These are phyloP conservation scores for Populus euphratica DNA, from an alignment of 345 rosid genomes.

Conservation along the genomic window DNA sequence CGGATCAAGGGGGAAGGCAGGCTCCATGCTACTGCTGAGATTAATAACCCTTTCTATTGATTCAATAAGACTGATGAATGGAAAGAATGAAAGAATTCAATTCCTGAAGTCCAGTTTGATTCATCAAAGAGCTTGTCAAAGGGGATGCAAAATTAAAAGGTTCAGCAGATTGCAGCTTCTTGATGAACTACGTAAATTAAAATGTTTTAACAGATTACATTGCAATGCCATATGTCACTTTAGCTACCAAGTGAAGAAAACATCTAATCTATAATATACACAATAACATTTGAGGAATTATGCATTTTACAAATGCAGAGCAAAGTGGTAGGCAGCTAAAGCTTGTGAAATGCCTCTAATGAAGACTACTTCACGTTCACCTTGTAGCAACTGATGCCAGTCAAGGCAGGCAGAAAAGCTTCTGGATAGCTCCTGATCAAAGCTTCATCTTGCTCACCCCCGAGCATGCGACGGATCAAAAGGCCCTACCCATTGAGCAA, in stretches of 20 bases:
- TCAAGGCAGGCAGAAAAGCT: not conserved
- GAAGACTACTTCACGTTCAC: not conserved
- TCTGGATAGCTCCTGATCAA: not conserved
- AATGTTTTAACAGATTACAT: no score
- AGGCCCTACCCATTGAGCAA: constrained; percentile 21
- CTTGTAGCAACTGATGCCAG: not conserved
- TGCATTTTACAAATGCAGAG: not conserved
- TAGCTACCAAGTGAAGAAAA: not conserved
- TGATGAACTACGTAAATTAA: not conserved
- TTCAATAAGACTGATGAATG: not conserved
- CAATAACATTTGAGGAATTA: not conserved
- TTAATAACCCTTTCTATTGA: no score
- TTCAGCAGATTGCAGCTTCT: not conserved
- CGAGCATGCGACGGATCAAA: constrained; percentile 29
- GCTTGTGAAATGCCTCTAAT: not conserved
- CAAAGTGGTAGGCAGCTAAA: not conserved
- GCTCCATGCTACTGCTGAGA: not conserved
- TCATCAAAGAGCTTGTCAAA: no score
- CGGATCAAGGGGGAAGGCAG: not conserved
- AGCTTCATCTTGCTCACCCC: constrained; percentile 10
- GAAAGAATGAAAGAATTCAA: not conserved
- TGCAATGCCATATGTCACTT: not conserved
- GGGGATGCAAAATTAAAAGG: no score
- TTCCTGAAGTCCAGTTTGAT: no score
- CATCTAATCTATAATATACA: not conserved